Conservation (phyloP, 768 basidiomycete species). For the Mycena filopes region DNA sequence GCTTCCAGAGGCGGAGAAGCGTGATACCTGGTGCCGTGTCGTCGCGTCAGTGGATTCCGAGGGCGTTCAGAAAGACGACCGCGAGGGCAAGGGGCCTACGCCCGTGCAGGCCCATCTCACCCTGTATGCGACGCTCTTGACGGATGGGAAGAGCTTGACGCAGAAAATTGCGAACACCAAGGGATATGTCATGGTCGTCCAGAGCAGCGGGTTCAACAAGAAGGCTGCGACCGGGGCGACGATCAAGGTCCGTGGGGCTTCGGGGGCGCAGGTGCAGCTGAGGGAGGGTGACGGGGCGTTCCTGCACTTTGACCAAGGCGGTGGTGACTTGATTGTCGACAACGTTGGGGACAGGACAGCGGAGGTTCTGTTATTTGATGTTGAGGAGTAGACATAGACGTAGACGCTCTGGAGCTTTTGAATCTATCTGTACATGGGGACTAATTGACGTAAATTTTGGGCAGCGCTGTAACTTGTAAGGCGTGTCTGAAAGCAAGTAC, state of each 20-base stretch:
- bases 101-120: slow-evolving; percentile 80
- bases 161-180: slow-evolving; percentile 66
- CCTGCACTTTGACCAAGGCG: slow-evolving; percentile 59
- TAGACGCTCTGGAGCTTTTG: neutral
- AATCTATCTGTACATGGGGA: neutral
- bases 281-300: slow-evolving; percentile 93
- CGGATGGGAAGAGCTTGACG: slow-evolving; percentile 61
- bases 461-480: too few species aligned
- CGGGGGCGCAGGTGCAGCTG: slow-evolving; percentile 60
- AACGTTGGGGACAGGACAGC: slow-evolving; percentile 75
- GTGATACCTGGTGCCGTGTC: slow-evolving; percentile 72
- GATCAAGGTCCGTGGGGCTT: slow-evolving; percentile 62
- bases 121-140: slow-evolving; percentile 82
- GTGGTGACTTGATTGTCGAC: slow-evolving; percentile 55
- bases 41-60: slow-evolving; percentile 77
- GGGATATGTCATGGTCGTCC: slow-evolving; percentile 87
- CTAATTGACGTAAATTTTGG: too few species aligned
- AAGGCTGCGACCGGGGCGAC: slow-evolving; percentile 64
- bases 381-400: slow-evolving; percentile 55
- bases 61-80: slow-evolving; percentile 62
- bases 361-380: slow-evolving; percentile 85
- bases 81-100: slow-evolving; percentile 82
- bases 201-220: slow-evolving; percentile 84
- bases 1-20: slow-evolving; percentile 88
- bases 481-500: too few species aligned